Evolutionary conservation across 192 early-diverging fungal species (phyloP).

Genomic region (Helicostylum pulchrum): DNA sequence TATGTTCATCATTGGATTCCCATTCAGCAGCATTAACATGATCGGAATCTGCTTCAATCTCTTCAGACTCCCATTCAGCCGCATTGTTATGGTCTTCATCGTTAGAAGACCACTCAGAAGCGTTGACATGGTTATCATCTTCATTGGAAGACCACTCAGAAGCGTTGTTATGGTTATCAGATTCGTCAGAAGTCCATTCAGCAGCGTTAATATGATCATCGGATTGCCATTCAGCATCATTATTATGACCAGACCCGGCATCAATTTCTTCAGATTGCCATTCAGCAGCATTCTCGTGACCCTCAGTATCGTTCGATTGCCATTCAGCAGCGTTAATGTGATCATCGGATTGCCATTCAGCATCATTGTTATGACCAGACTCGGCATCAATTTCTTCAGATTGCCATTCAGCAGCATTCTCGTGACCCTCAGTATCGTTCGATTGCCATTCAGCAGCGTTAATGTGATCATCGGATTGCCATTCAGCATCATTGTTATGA

Average conservation of each 20-base stretch:
- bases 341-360: neutral
- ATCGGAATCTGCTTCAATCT: neutral
- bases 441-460: constrained; percentile 4
- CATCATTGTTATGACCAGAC: neutral
- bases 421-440: neutral
- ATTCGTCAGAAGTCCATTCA: neutral
- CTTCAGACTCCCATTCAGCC: neutral
- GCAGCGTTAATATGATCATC: neutral
- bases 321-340: neutral
- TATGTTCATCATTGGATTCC: neutral
- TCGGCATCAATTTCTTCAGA: neutral
- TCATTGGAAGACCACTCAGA: no score
- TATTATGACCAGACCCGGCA: neutral
- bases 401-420: neutral
- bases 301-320: neutral
- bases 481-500: constrained; percentile 2
- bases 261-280: constrained; percentile 11
- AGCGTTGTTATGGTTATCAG: neutral
- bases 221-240: neutral
- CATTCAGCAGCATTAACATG: neutral
- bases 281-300: neutral
- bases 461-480: constrained; percentile 4
- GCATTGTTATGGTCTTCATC: neutral
- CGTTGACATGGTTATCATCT: neutral
- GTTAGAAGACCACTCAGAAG: neutral